Base-by-base conservation (phyloP, 2,329 filamentous ascomycete genomes). In the Hymenoscyphus albidus region DNA sequence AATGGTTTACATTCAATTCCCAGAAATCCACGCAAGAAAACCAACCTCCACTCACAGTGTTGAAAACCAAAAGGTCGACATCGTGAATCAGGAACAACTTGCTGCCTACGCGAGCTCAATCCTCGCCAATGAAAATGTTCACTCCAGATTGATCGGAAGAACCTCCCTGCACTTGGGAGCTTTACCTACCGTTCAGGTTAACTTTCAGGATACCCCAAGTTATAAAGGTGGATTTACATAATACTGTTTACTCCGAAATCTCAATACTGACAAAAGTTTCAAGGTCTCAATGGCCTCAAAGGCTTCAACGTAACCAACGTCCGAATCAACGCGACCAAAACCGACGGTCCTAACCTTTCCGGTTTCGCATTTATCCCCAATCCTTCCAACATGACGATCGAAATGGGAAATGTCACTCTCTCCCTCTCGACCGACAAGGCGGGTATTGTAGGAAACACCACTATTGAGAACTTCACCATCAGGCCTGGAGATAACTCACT, bases 281-380 rank as follows among this genome's bases (percentile, higher is more conserved):
- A 64, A 87, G 85, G 83, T 2, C 77, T 88, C n/a, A 86, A 87
- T 74, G 78, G 79, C 38, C 79, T 88, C 12, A 71, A 77, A 40
- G 82, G 82, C 35, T 81, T 85, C 73, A 76, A 78, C 44, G 76
- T 85, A 42, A 80, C 78, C 16, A 74, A 80, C 39, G 78, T 85
- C 70, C 76, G 76, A 42, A 77, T 86, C 68, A 74, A 81, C 63
- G 71, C 76, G 9, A 74, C 73, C 39, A 64, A 73, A 0, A 64
- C 75, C 32, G 64, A 73, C 0, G 80, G 83, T 4, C 78, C 79
- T 64, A 88, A 87, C 73, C 78, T 86, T 70, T 72, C 80, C 27
- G 86, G 83, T 69, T 79, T 76, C 13, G 81, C 85, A 58, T 77
- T 74, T 66, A 84, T 88, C 59, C 85, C 85, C 65, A 88, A 88